Conservation (phyloP, 306 rosid species). For the Chamaecrista fasciculata region DNA sequence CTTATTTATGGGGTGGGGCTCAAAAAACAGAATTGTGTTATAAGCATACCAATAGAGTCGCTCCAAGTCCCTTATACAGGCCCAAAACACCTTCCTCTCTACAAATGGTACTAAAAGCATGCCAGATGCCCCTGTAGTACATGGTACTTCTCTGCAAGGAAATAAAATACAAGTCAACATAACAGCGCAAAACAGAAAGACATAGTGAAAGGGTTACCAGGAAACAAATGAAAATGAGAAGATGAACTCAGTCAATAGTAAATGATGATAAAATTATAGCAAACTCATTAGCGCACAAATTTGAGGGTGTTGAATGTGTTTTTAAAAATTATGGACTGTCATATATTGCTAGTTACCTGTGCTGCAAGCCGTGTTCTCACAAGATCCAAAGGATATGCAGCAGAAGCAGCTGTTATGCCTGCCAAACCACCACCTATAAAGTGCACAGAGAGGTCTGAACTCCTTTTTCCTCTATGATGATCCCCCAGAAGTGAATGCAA, state of each 20-base stretch:
- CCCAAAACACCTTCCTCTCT: constrained; percentile 77
- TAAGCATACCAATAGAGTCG: constrained; percentile 70
- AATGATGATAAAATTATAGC: background rate
- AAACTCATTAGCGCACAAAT: background rate
- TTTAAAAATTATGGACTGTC: background rate
- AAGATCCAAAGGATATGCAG: constrained; percentile 79
- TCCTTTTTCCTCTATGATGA: constrained; percentile 42
- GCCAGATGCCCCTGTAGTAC: constrained; percentile 73
- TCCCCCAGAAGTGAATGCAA: constrained; percentile 53
- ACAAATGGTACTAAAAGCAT: constrained; percentile 70
- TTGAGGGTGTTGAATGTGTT: background rate
- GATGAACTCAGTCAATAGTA: constrained; percentile 3
- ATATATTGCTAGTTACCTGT: constrained; percentile 45
- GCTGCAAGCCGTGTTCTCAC: constrained; percentile 90
- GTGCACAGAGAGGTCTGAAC: constrained; percentile 52
- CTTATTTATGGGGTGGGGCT: too few species aligned
- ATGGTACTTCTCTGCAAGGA: constrained; percentile 56
- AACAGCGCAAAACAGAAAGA: constrained; percentile 32
- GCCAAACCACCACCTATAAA: constrained; percentile 86
- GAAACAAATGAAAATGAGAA: background rate
- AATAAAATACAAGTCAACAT: constrained; percentile 16
- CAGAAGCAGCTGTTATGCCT: constrained; percentile 78
- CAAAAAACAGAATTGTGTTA: constrained; percentile 9
- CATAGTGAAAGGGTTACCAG: background rate
- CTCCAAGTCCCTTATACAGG: constrained; percentile 86